Percentiles rank a stretch among this genome's conserved stretches.
Evolutionary conservation across 1,139 yeast species (phyloP).

Genomic region (Pneumocystis murina): DNA sequence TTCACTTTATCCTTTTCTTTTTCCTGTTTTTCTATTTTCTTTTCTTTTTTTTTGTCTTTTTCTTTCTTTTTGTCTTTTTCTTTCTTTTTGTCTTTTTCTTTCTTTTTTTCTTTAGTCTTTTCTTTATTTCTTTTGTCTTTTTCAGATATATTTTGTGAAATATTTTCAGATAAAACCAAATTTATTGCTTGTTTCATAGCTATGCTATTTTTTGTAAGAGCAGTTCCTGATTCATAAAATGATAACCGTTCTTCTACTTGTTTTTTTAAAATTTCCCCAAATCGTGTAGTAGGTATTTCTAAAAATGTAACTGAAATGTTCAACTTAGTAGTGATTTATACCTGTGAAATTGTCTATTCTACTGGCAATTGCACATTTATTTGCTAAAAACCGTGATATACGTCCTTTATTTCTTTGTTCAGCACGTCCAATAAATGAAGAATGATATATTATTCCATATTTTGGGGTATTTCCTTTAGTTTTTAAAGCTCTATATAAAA

Average conservation of each 20-base stretch:
- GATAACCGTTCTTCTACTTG: slow-evolving; percentile 96
- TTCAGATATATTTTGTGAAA: slow-evolving; percentile 31
- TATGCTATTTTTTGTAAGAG: slow-evolving; percentile 91
- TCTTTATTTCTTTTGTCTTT: slow-evolving; percentile 18
- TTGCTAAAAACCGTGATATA: slow-evolving; percentile 96
- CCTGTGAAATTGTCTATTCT: slow-evolving; percentile 81
- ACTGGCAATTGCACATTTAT: slow-evolving; percentile 96
- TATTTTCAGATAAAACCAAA: slow-evolving; percentile 32
- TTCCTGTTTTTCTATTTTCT: background rate
- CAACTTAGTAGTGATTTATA: background rate
- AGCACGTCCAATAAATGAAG: slow-evolving; percentile 95
- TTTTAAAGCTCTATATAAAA: slow-evolving; percentile 49
- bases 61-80: slow-evolving; percentile 5
- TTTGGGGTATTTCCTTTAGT: slow-evolving; percentile 98
- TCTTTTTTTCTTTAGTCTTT: slow-evolving; percentile 34
- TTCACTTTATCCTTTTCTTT: background rate
- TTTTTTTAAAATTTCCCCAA: slow-evolving; percentile 80
- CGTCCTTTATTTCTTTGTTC: slow-evolving; percentile 96
- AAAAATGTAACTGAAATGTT: slow-evolving; percentile 11
- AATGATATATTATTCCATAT: slow-evolving; percentile 92
- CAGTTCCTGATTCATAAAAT: slow-evolving; percentile 89
- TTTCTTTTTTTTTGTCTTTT: background rate
- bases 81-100: slow-evolving; percentile 40
- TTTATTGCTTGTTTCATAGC: slow-evolving; percentile 87
- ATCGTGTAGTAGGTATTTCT: slow-evolving; percentile 42